Conservation (phyloP, 768 basidiomycete species). For the Mycena olivaceomarginata region DNA sequence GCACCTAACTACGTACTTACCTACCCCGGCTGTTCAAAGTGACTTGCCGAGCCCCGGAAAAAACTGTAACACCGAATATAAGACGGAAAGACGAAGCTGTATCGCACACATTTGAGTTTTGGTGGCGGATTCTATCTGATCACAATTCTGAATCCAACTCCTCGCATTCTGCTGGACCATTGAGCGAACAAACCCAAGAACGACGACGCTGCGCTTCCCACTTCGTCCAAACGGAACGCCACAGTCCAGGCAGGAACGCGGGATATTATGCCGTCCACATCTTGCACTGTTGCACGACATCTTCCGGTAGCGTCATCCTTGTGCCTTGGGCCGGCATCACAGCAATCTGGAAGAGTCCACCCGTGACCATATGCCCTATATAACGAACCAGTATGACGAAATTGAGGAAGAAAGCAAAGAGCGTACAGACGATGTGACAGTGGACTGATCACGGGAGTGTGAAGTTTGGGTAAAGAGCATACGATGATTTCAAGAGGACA, state of each 20-base stretch:
- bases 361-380: slow-evolving; percentile 1
- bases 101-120: neutral
- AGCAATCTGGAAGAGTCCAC: slow-evolving; percentile 12
- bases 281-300: neutral
- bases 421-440: slow-evolving; percentile 12
- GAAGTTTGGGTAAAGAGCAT: slow-evolving; percentile 4
- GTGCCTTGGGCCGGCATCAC: neutral
- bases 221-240: neutral
- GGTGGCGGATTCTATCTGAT: neutral
- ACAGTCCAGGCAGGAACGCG: neutral
- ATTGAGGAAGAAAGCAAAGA: neutral
- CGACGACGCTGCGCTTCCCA: neutral
- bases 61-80: too few species aligned
- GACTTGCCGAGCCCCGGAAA: too few species aligned
- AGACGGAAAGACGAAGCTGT: too few species aligned
- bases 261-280: slow-evolving; percentile 2
- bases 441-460: slow-evolving; percentile 4
- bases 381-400: neutral
- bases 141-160: slow-evolving; percentile 3
- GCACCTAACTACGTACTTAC: too few species aligned
- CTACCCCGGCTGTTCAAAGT: too few species aligned
- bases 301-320: neutral
- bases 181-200: neutral
- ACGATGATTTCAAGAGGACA: neutral
- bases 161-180: slow-evolving; percentile 2